Evolutionary conservation across 768 basidiomycete species (phyloP).

Genomic region (Tricholoma terreum): DNA sequence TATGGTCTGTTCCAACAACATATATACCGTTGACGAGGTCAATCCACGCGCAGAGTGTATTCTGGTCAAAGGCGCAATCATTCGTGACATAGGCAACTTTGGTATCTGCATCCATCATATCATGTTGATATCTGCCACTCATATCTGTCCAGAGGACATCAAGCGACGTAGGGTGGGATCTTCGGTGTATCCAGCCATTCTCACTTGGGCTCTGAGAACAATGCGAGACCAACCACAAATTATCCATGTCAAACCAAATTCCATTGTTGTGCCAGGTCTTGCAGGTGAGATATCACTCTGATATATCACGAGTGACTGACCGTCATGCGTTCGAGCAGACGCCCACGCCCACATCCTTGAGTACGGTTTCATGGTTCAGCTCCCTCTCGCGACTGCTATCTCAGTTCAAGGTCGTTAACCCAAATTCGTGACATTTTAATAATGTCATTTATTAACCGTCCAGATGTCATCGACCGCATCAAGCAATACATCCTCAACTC

Average conservation of each 20-base stretch:
- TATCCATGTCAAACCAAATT: slow-evolving; percentile 19
- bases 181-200: slow-evolving; percentile 1
- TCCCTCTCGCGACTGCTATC: slow-evolving; percentile 55
- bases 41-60: slow-evolving; percentile 59
- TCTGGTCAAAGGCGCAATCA: slow-evolving; percentile 44
- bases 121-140: background rate
- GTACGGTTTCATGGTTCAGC: slow-evolving; percentile 68
- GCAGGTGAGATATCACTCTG: slow-evolving; percentile 43
- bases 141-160: slow-evolving; percentile 12
- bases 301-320: background rate
- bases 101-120: slow-evolving; percentile 28
- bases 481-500: slow-evolving; percentile 55
- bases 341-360: slow-evolving; percentile 77
- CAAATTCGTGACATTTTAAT: background rate
- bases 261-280: slow-evolving; percentile 69
- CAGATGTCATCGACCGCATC: slow-evolving; percentile 64
- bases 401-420: slow-evolving; percentile 54
- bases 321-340: slow-evolving; percentile 38
- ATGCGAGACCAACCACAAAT: slow-evolving; percentile 6
- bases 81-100: slow-evolving; percentile 47
- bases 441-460: background rate
- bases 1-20: slow-evolving; percentile 56
- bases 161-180: slow-evolving; percentile 1
- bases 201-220: slow-evolving; percentile 6
- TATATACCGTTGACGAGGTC: slow-evolving; percentile 68